Conservation (phyloP, 2,329 filamentous ascomycete genomes). For the Colletotrichum sp. region DNA sequence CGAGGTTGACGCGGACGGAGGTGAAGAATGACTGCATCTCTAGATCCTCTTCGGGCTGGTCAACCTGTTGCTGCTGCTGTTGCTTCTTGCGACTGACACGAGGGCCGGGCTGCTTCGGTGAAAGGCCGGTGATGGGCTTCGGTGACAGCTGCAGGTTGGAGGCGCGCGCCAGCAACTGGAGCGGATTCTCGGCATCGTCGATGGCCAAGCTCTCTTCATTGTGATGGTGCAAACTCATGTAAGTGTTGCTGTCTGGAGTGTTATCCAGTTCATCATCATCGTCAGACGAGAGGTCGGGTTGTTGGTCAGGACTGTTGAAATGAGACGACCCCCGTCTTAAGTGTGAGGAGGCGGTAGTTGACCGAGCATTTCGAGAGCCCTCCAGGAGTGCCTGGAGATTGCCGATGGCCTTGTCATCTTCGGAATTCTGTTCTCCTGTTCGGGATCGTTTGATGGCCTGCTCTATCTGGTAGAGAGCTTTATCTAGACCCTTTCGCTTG, state of each 20-base stretch:
- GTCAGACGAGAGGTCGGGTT: slow-evolving; percentile 35
- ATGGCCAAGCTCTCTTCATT: slow-evolving; percentile 61
- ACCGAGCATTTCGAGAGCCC: slow-evolving; percentile 22
- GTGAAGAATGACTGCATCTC: slow-evolving; percentile 71
- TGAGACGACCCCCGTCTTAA: slow-evolving; percentile 15
- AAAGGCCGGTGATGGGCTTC: slow-evolving; percentile 26
- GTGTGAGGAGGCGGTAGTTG: slow-evolving; percentile 24
- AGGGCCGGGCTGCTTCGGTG: slow-evolving; percentile 19
- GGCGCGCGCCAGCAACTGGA: slow-evolving; percentile 75
- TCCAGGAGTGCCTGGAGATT: slow-evolving; percentile 47
- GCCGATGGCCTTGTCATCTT: slow-evolving; percentile 51
- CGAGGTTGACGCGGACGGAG: slow-evolving; percentile 65
- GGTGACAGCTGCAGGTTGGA: slow-evolving; percentile 69
- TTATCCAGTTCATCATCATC: slow-evolving; percentile 36
- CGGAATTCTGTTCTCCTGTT: slow-evolving; percentile 45
- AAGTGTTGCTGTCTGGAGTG: slow-evolving; percentile 24
- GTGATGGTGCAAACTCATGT: slow-evolving; percentile 26
- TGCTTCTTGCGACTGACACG: slow-evolving; percentile 18
- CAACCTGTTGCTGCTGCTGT: slow-evolving; percentile 14
- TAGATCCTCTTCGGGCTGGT: slow-evolving; percentile 41
- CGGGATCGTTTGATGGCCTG: slow-evolving; percentile 67
- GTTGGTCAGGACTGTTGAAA: slow-evolving; percentile 26
- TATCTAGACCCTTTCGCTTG: slow-evolving; percentile 76
- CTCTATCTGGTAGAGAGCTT: slow-evolving; percentile 76
- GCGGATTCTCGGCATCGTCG: slow-evolving; percentile 77